These are phyloP conservation scores for Chlorella sp. DNA, from an alignment of 139 green algal species.

Conservation along the genomic window DNA sequence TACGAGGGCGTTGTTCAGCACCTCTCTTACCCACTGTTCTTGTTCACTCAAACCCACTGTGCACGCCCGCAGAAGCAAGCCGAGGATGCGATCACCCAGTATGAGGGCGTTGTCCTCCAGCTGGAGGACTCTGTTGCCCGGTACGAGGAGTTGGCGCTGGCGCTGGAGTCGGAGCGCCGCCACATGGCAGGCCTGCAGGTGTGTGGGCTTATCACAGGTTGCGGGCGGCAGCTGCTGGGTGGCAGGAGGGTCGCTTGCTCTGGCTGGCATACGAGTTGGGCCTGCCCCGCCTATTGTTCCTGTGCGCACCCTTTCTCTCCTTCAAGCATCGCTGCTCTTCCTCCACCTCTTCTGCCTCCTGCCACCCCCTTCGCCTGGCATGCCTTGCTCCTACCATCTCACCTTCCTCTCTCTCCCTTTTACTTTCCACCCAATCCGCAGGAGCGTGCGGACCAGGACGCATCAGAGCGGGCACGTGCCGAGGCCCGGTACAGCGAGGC, in stretches of 20 bases:
- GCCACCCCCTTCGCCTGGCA: not conserved
- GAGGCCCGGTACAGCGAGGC: not conserved
- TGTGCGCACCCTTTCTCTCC: not conserved
- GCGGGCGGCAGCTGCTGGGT: no score
- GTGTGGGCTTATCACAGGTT: not conserved
- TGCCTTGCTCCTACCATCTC: not conserved
- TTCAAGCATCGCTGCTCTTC: no score
- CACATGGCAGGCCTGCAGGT: not conserved
- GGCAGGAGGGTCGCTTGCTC: no score
- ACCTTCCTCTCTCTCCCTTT: no score
- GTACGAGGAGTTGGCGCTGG: not conserved
- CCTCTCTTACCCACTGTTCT: no score
- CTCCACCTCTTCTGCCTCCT: no score
- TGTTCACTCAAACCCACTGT: no score
- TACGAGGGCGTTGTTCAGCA: no score
- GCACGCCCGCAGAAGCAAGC: not conserved
- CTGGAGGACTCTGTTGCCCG: not conserved
- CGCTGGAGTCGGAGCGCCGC: not conserved
- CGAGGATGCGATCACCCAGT: not conserved
- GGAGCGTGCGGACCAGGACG: not conserved
- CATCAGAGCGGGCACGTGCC: not conserved
- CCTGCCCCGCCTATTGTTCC: not conserved
- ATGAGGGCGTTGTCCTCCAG: slow-evolving; percentile 1
- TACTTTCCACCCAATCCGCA: not conserved
- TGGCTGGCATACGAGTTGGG: no score